phyloP scores from a whole-genome alignment of 495 filamentous ascomycete genomes.

The Achaetomiella virescens region DNA sequence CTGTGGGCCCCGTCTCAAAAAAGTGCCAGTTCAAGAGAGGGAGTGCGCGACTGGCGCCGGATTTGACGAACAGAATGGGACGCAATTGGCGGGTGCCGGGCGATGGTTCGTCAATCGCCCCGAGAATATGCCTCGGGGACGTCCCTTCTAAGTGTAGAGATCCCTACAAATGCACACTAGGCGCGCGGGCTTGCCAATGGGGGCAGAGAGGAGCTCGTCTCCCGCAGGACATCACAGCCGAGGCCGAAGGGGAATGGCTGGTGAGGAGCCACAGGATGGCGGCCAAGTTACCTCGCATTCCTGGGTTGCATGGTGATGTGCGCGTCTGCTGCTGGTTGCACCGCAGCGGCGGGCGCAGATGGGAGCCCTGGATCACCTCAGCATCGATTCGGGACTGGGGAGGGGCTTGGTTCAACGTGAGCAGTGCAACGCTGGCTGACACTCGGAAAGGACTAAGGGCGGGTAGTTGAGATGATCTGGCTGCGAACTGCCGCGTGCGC shows the following conservation, averaged over 20 bases:
- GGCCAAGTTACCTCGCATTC: constrained; percentile 30
- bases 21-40: background rate
- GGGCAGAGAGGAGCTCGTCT: constrained; percentile 4
- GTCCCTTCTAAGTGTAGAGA: background rate
- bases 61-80: background rate
- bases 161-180: constrained; percentile 1
- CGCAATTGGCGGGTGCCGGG: constrained; percentile 6
- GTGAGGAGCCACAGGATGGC: constrained; percentile 22
- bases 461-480: background rate
- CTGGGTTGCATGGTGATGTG: constrained; percentile 7
- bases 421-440: constrained; percentile 5
- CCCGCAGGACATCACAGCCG: constrained; percentile 23
- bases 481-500: constrained; percentile 2
- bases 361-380: background rate
- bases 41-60: constrained; percentile 8
- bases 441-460: background rate
- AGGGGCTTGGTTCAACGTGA: constrained; percentile 1
- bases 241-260: constrained; percentile 19
- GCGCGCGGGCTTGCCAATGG: background rate
- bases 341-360: background rate
- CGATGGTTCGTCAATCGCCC: constrained; percentile 7
- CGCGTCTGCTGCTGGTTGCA: constrained; percentile 8
- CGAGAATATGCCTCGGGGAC: background rate
- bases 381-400: constrained; percentile 1
- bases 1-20: constrained; percentile 2